phyloP scores from a whole-genome alignment of 257 asterid genomes.

The Solanum corneliomulleri region DNA sequence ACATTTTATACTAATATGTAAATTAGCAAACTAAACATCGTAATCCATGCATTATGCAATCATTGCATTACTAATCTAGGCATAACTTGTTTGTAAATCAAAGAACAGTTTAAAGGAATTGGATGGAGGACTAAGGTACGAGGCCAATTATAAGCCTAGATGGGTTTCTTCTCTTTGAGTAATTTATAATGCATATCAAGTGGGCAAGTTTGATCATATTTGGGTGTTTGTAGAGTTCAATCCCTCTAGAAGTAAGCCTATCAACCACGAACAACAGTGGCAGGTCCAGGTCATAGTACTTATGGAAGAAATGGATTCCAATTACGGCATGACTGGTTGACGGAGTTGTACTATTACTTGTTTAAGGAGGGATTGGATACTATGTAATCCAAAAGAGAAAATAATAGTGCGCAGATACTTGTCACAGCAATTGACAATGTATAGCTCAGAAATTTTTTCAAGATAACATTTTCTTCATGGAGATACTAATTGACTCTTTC shows the following conservation, averaged over 20 bases:
- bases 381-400: conserved; percentile 41
- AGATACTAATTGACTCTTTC: not conserved
- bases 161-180: not conserved
- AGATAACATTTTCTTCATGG: not conserved
- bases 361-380: conserved; percentile 44
- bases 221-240: not conserved
- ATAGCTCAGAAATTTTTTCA: not conserved
- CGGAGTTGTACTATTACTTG: conserved; percentile 45
- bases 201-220: not conserved
- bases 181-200: not conserved
- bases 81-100: not conserved
- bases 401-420: conserved; percentile 1
- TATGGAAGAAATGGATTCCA: conserved; percentile 25
- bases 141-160: not conserved
- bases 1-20: not conserved
- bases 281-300: not conserved
- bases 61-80: not conserved
- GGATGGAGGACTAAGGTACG: not conserved
- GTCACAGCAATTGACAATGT: not conserved
- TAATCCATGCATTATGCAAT: not conserved
- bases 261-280: not conserved
- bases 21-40: not conserved
- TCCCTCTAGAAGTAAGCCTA: not conserved
- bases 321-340: conserved; percentile 49
- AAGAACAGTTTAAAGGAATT: not conserved